Evolutionary conservation across 768 basidiomycete genomes (phyloP), one percentile per base, ranked within the genome.

Genomic region (Kwoniella heveanensis): DNA sequence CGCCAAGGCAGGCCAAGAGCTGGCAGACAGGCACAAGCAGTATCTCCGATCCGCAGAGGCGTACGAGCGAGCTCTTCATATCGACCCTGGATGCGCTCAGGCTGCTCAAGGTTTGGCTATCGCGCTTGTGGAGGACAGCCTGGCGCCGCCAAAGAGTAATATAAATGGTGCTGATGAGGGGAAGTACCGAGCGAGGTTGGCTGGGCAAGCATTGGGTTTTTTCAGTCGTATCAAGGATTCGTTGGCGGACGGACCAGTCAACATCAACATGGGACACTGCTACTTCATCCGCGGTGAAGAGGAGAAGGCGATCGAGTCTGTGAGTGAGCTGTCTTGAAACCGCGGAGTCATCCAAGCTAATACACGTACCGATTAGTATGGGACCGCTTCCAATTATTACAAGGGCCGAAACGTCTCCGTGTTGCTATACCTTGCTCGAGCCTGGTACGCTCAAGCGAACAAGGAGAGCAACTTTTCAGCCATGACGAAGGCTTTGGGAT

Each of bases 71-170:
- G 95, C 94, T 0, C 80, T 99, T 32, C 85, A 86, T 52, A 71
- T 92, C 5, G 92, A 97, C 74, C 88, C 91, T 0, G 82, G 85
- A 26, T 96, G 92, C 79, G 92, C 92, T 1, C 87, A 92, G 64
- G 96, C 94, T 2, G 96, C 95, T 5, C 92, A 96, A 77, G 95
- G 95, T 1, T 83, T 99, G 8, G 96, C 94, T 0, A 97, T 98
- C 67, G 87, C 90, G 3, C 87, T 91, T 1, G 95, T 93, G 0
- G 96, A 99, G 77, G 92, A 95, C 78, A 88, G 89, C 0, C 81
- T 98, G 10, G 90, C 90, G 1, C 83, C 85, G 53, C 46, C 68
- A 5, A 13, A 74, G 88, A 57, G 85, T 85, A 13, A 87, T 87
- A 62, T 64, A 32, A 68, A 52, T 29, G 65, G 37, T n/a, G 74